Conservation (phyloP, 371 early-diverging fungal genomes). For the Agmasoma carcini region DNA sequence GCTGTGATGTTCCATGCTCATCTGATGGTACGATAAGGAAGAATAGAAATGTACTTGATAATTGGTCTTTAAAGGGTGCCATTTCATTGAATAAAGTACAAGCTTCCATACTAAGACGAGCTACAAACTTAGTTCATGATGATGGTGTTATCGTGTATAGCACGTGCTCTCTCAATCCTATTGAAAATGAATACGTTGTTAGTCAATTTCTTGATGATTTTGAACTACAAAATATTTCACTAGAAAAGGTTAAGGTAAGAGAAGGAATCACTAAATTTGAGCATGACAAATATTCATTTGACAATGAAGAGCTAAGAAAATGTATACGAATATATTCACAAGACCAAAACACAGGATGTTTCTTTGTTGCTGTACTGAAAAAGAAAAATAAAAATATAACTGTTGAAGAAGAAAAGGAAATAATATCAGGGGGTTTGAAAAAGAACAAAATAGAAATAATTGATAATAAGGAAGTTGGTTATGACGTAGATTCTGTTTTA, state of each 20-base stretch:
- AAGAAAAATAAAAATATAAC: constrained; percentile 55
- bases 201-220: constrained; percentile 47
- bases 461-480: neutral
- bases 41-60: constrained; percentile 71
- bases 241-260: constrained; percentile 42
- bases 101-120: constrained; percentile 69
- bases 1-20: constrained; percentile 83
- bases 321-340: constrained; percentile 84
- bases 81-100: constrained; percentile 70
- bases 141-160: constrained; percentile 91
- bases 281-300: constrained; percentile 54
- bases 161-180: constrained; percentile 91
- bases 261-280: constrained; percentile 54
- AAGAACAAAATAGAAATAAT: neutral
- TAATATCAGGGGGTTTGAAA: neutral
- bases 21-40: constrained; percentile 96
- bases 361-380: constrained; percentile 90
- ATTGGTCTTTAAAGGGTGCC: constrained; percentile 64
- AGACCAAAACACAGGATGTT: constrained; percentile 89
- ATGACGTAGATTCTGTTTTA: neutral
- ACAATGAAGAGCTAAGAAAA: constrained; percentile 60
- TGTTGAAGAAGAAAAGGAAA: neutral
- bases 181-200: constrained; percentile 54
- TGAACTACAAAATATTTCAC: constrained; percentile 60
- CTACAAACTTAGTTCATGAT: constrained; percentile 66